Percentiles rank a stretch among this genome's conserved stretches.
Conservation (phyloP, 805 yeast genomes). For the Candida ponderosae region DNA sequence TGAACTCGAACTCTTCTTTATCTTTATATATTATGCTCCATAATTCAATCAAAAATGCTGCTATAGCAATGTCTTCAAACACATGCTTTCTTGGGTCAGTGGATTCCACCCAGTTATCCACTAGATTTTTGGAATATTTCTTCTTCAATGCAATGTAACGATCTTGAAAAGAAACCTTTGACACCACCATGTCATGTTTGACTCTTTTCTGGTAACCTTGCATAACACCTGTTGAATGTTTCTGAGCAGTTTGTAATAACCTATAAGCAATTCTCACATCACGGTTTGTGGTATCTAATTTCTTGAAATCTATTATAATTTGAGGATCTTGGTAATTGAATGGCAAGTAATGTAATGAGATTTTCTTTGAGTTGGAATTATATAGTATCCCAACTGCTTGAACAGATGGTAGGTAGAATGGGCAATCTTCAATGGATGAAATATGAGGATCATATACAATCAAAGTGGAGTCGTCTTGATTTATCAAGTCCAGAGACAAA, state of each 20-base stretch:
- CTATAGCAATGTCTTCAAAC: conserved; percentile 92
- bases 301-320: conserved; percentile 18
- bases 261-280: conserved; percentile 77
- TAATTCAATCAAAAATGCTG: conserved; percentile 83
- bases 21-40: conserved; percentile 53
- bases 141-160: conserved; percentile 73
- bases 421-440: conserved; percentile 47
- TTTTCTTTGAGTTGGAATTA: conserved; percentile 22
- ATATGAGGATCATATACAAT: conserved; percentile 80
- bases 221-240: conserved; percentile 79
- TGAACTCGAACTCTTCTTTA: conserved; percentile 48
- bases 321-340: conserved; percentile 29
- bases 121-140: conserved; percentile 67
- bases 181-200: conserved; percentile 78
- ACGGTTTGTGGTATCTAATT: conserved; percentile 43
- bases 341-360: conserved; percentile 75
- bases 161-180: conserved; percentile 76
- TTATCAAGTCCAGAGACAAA: conserved; percentile 22
- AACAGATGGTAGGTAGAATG: conserved; percentile 87
- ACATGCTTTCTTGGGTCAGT: conserved; percentile 96
- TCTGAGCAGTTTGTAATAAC: conserved; percentile 67
- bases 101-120: conserved; percentile 83
- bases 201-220: conserved; percentile 85
- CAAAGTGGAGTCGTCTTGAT: conserved; percentile 33
- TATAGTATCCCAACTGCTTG: conserved; percentile 67